Evolutionary conservation across 106 monocot species (phyloP), one percentile per base, ranked within the genome.

Genomic region (Acanthochlamys bracteata): DNA sequence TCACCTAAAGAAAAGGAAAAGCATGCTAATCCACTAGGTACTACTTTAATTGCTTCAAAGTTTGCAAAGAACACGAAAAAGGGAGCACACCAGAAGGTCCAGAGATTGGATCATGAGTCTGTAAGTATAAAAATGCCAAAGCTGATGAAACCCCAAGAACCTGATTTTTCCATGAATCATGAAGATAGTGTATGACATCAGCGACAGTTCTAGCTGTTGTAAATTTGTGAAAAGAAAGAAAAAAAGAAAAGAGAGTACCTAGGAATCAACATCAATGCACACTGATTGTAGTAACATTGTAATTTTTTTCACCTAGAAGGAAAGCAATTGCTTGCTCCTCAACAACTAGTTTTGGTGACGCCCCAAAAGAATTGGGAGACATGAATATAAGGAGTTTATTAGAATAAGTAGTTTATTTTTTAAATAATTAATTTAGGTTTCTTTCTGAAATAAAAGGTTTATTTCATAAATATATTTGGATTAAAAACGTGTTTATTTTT

Each of bases 121-220:
- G 47, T 65, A 1, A 84, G 83, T 53, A 64, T 92, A 54, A 88
- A 88, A 69, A 73, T 90, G 80, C 86, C 90, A 13, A 87, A 80
- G 73, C 75, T 92, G 25, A 19, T 82, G 77, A 92, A 92, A 62
- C 92, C 92, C 4, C 82, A 92, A 21, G 92, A 92, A 42, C 92
- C 92, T 15, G 87, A 88, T 60, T 92, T 92, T 69, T 92, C 79
- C 0, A 24, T 79, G 46, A 74, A 47, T 53, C 25, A 42, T 53
- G 83, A 79, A 11, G 76, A 84, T 58, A 68, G 54, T 39, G 24
- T 56, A 41, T 64, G 64, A 57, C 33, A 33, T 6, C 6, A 6
- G 6, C 33, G 4, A 33, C 33, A 33, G 33, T 33, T 33, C 4
- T 33, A 56, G 20, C 4, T 56, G 26, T 15, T 16, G 60, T 4